Conservation (phyloP, 2,329 filamentous ascomycete genomes). For the Fusarium fujikuroi region DNA sequence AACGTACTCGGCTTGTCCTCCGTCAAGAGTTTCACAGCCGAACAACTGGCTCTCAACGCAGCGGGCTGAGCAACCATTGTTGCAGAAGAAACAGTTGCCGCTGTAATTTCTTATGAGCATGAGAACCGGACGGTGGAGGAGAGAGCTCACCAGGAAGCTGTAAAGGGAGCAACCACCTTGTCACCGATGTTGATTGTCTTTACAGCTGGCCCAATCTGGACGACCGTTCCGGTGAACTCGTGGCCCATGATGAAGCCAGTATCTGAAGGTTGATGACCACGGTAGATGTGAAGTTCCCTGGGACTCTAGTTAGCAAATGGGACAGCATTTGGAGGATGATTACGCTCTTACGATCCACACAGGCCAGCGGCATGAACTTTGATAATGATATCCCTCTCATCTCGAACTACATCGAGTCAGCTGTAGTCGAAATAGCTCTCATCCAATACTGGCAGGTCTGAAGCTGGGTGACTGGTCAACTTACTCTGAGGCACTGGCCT, state of each 20-base stretch:
- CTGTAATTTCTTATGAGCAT: conserved; percentile 33
- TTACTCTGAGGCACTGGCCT: conserved; percentile 76
- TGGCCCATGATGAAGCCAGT: conserved; percentile 79
- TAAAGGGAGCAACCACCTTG: conserved; percentile 85
- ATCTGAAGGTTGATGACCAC: conserved; percentile 78
- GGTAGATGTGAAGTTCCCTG: conserved; percentile 89
- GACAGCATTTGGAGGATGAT: neutral
- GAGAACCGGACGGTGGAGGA: neutral
- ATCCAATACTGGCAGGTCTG: neutral
- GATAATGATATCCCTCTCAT: conserved; percentile 80
- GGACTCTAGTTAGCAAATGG: neutral
- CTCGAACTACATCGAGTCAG: conserved; percentile 61
- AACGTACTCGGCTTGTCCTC: conserved; percentile 84
- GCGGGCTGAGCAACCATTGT: conserved; percentile 78
- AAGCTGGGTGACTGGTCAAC: neutral
- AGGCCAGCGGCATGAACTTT: conserved; percentile 86
- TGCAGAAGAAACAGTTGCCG: conserved; percentile 86
- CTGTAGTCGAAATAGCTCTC: neutral
- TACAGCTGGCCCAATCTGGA: conserved; percentile 74
- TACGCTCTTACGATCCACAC: conserved; percentile 80
- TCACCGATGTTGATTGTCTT: conserved; percentile 78
- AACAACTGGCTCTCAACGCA: conserved; percentile 78
- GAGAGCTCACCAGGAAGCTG: conserved; percentile 73
- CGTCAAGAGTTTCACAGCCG: conserved; percentile 75
- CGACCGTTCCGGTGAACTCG: conserved; percentile 84